Percentiles rank a stretch among this genome's conserved stretches.
Evolutionary conservation across 2,329 filamentous ascomycete genomes (phyloP).

Genomic region (Cryphonectria japonica): DNA sequence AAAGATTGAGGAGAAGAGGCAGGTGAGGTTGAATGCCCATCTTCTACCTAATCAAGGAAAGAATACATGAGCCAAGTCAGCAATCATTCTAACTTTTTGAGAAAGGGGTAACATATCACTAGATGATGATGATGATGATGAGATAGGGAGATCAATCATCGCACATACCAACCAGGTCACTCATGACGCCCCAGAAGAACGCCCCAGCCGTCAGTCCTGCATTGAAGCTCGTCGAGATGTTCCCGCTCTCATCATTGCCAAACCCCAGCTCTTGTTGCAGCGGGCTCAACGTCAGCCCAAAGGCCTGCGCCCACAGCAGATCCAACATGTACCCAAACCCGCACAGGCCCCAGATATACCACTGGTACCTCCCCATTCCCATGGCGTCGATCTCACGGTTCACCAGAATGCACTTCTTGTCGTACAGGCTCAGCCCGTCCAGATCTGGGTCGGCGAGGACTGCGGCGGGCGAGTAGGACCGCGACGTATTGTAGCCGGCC

Average conservation of each 20-base stretch:
- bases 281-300: slow-evolving; percentile 57
- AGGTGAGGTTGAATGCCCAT: slow-evolving; percentile 63
- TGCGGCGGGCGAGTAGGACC: slow-evolving; percentile 14
- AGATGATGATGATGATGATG: background rate
- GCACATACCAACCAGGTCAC: slow-evolving; percentile 49
- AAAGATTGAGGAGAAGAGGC: slow-evolving; percentile 57
- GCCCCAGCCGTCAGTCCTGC: slow-evolving; percentile 59
- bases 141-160: background rate
- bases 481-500: background rate
- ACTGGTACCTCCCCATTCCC: slow-evolving; percentile 58
- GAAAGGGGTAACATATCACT: background rate
- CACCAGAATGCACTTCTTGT: slow-evolving; percentile 28
- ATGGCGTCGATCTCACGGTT: slow-evolving; percentile 52
- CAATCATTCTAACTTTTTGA: background rate
- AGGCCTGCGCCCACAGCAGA: slow-evolving; percentile 61
- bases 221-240: slow-evolving; percentile 59
- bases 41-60: slow-evolving; percentile 41
- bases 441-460: slow-evolving; percentile 22
- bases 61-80: slow-evolving; percentile 27
- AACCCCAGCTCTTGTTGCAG: slow-evolving; percentile 62
- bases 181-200: slow-evolving; percentile 58
- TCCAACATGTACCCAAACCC: slow-evolving; percentile 61
- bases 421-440: slow-evolving; percentile 26
- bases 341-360: slow-evolving; percentile 56
- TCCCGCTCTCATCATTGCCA: slow-evolving; percentile 41